phyloP scores from a whole-genome alignment of 352 stramenopile species.

The Peronospora destructor region DNA sequence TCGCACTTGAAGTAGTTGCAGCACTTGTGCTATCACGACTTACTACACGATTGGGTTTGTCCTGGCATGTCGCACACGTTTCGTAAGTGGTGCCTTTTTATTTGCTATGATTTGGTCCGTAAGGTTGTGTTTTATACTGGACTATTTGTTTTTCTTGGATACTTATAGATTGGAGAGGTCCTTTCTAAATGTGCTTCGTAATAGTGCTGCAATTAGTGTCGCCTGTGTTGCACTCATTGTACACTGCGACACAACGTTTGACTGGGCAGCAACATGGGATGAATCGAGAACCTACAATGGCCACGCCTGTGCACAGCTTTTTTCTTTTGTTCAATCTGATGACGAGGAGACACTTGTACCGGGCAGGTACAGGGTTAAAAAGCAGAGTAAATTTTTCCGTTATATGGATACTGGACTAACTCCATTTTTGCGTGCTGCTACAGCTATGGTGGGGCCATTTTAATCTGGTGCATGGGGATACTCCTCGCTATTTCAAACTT shows the following conservation, averaged over 20 bases:
- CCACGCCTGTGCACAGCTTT: slow-evolving; percentile 74
- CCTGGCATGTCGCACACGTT: slow-evolving; percentile 60
- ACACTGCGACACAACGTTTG: slow-evolving; percentile 65
- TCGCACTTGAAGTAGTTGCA: slow-evolving; percentile 66
- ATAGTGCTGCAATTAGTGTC: slow-evolving; percentile 76
- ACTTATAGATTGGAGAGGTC: slow-evolving; percentile 49
- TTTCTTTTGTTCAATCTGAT: slow-evolving; percentile 52
- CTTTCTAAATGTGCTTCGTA: slow-evolving; percentile 75
- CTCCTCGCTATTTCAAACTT: slow-evolving; percentile 80
- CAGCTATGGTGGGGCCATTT: slow-evolving; percentile 68
- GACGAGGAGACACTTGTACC: slow-evolving; percentile 50
- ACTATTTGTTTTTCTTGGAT: background rate
- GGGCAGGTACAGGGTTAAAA: slow-evolving; percentile 31
- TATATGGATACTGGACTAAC: background rate
- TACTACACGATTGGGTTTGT: slow-evolving; percentile 44
- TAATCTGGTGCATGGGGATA: slow-evolving; percentile 84
- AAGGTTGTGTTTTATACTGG: background rate
- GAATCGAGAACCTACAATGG: slow-evolving; percentile 60
- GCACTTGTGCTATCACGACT: slow-evolving; percentile 51
- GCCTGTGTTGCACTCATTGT: slow-evolving; percentile 77
- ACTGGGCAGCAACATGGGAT: slow-evolving; percentile 26
- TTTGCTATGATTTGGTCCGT: background rate
- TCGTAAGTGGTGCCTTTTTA: slow-evolving; percentile 31
- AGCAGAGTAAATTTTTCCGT: background rate
- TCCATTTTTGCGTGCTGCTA: background rate